phyloP scores from a whole-genome alignment of 75 land plant genomes.

The Ceratopteris richardii region DNA sequence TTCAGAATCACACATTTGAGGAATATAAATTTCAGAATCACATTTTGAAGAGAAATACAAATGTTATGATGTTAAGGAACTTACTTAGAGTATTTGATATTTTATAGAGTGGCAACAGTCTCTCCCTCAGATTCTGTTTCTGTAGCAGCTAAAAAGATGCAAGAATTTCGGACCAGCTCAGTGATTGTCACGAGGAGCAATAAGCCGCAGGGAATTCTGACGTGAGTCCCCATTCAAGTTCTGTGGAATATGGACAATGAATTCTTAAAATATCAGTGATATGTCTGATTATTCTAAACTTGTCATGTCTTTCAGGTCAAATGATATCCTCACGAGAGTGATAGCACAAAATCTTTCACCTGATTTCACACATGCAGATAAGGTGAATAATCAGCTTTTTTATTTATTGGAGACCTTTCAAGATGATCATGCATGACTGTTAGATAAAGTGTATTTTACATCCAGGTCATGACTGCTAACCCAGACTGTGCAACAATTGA shows the following conservation, averaged over 20 bases:
- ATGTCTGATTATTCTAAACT: no score
- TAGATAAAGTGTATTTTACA: background rate
- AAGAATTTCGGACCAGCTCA: slow-evolving; percentile 50
- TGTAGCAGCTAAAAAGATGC: slow-evolving; percentile 79
- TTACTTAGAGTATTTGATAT: background rate
- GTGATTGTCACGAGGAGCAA: slow-evolving; percentile 64
- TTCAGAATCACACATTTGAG: background rate
- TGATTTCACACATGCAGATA: slow-evolving; percentile 74
- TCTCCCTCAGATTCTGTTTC: slow-evolving; percentile 69
- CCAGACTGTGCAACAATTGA: slow-evolving; percentile 68
- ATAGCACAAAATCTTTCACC: slow-evolving; percentile 81
- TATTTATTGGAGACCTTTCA: background rate
- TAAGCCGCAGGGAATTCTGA: slow-evolving; percentile 84
- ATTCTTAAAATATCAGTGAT: no score
- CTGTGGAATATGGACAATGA: no score
- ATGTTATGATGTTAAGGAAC: no score
- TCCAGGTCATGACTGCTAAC: slow-evolving; percentile 71
- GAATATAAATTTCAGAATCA: background rate
- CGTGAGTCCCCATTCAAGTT: slow-evolving; percentile 58
- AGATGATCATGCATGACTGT: background rate
- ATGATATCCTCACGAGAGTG: slow-evolving; percentile 87
- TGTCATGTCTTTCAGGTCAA: slow-evolving; percentile 70
- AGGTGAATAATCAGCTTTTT: slow-evolving; percentile 43
- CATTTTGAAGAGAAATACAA: no score
- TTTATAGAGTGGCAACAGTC: slow-evolving; percentile 61